Evolutionary conservation across 1,284 basidiomycete genomes (phyloP).

Genomic region (Ustilago curta): DNA sequence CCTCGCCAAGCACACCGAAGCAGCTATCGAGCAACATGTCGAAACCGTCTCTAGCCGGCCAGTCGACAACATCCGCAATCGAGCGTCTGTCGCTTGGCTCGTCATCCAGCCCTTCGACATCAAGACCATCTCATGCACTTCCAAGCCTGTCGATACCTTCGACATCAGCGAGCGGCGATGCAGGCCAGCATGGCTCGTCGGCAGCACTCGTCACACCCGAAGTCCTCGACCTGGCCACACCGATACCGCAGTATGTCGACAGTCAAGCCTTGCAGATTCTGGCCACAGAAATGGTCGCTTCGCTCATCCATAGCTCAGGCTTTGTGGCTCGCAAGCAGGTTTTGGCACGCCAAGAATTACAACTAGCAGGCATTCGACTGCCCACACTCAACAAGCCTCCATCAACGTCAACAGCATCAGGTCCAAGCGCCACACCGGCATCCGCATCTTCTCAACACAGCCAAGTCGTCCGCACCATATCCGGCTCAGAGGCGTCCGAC

Average conservation of each 20-base stretch:
- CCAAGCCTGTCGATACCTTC: constrained; percentile 23
- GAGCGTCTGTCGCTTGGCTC: constrained; percentile 45
- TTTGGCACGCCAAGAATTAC: constrained; percentile 71
- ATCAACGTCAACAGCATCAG: constrained; percentile 8
- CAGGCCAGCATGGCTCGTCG: constrained; percentile 16
- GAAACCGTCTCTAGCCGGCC: constrained; percentile 14
- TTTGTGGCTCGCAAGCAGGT: constrained; percentile 71
- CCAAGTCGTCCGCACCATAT: constrained; percentile 40
- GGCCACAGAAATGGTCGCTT: constrained; percentile 77
- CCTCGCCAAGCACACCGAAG: neutral
- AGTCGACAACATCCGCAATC: constrained; percentile 21
- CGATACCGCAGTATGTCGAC: constrained; percentile 74
- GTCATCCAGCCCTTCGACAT: constrained; percentile 17
- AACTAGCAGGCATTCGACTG: constrained; percentile 32
- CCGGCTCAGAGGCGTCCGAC: constrained; percentile 38
- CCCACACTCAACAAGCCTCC: constrained; percentile 8
- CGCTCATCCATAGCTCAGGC: constrained; percentile 48
- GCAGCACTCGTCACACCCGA: constrained; percentile 40
- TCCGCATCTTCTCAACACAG: constrained; percentile 13
- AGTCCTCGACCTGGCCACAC: constrained; percentile 69
- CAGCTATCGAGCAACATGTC: constrained; percentile 16
- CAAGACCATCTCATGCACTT: constrained; percentile 41
- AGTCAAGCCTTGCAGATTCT: constrained; percentile 84
- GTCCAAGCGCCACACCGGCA: neutral
- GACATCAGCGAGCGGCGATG: constrained; percentile 14